These are phyloP conservation scores for Chlamydomonas eustigma DNA, from an alignment of 139 green algal species.

Conservation along the genomic window DNA sequence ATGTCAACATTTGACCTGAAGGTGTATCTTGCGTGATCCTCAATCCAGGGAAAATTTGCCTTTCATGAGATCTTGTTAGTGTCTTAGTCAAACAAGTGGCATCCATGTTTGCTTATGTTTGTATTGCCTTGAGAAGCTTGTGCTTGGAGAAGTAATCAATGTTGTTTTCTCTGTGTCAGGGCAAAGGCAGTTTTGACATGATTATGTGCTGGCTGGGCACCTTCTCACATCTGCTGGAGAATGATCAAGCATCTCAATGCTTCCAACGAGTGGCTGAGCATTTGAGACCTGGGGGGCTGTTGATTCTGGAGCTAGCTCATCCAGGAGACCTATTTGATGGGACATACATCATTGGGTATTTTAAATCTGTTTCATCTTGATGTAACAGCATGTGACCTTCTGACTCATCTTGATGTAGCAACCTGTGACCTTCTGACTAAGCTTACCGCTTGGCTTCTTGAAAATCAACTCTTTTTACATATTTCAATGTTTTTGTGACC, in stretches of 20 bases:
- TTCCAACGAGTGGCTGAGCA: constrained; percentile 8
- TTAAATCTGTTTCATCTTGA: neutral
- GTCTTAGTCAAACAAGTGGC: too few species aligned
- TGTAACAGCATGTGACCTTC: neutral
- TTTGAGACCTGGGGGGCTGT: constrained; percentile 32
- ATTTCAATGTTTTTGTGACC: too few species aligned
- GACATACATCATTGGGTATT: constrained; percentile 34
- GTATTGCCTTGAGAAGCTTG: too few species aligned
- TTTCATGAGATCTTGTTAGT: too few species aligned
- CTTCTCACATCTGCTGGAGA: constrained; percentile 40
- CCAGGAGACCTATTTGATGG: constrained; percentile 49
- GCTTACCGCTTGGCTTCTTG: neutral
- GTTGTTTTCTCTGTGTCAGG: neutral
- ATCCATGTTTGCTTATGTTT: too few species aligned
- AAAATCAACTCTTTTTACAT: too few species aligned
- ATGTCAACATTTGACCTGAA: neutral
- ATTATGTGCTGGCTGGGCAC: constrained; percentile 44
- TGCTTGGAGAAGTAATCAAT: too few species aligned
- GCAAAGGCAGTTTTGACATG: constrained; percentile 29
- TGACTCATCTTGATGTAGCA: neutral
- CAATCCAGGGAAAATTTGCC: too few species aligned
- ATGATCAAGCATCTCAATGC: constrained; percentile 15
- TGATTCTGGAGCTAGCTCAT: constrained; percentile 49
- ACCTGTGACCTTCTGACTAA: neutral
- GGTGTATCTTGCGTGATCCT: too few species aligned